Evolutionary conservation across 2,329 filamentous ascomycete genomes (phyloP).

Genomic region (Verticillium albo-atrum): DNA sequence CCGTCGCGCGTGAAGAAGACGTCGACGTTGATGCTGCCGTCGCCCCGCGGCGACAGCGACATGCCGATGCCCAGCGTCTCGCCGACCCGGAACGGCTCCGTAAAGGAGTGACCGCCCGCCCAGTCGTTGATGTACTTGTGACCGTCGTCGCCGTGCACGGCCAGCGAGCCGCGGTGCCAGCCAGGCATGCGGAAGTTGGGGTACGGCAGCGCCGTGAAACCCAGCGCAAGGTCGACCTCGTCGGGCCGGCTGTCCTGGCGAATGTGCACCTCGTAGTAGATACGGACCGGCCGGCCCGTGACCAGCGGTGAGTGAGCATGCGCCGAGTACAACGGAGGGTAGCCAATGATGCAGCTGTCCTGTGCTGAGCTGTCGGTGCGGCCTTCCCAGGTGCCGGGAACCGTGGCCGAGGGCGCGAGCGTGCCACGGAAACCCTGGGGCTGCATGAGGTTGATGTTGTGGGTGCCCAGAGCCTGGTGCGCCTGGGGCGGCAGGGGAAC

Average conservation of each 20-base stretch:
- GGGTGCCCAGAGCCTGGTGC: slow-evolving; percentile 40
- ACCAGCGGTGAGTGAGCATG: slow-evolving; percentile 52
- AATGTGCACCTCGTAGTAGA: slow-evolving; percentile 71
- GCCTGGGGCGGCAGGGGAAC: slow-evolving; percentile 42
- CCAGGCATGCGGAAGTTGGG: slow-evolving; percentile 74
- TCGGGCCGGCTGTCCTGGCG: slow-evolving; percentile 30
- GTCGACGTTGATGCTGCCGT: slow-evolving; percentile 41
- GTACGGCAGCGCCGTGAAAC: slow-evolving; percentile 70
- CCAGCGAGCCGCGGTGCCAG: slow-evolving; percentile 73
- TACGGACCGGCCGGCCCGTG: slow-evolving; percentile 38
- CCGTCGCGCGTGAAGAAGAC: slow-evolving; percentile 72
- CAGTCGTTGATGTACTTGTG: slow-evolving; percentile 71
- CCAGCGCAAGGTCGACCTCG: slow-evolving; percentile 56
- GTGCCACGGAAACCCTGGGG: slow-evolving; percentile 44
- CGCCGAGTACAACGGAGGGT: slow-evolving; percentile 64
- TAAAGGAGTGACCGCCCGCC: slow-evolving; percentile 69
- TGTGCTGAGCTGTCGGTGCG: slow-evolving; percentile 35
- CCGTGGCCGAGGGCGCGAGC: slow-evolving; percentile 33
- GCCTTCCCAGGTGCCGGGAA: slow-evolving; percentile 48
- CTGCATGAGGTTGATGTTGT: slow-evolving; percentile 50
- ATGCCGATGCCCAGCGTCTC: slow-evolving; percentile 71
- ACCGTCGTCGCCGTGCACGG: slow-evolving; percentile 77
- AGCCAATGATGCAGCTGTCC: slow-evolving; percentile 63
- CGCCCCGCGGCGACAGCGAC: slow-evolving; percentile 42
- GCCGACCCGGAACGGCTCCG: slow-evolving; percentile 55